phyloP scores from a whole-genome alignment of 176 grass and related monocot genomes.

The Oryza australiensis region DNA sequence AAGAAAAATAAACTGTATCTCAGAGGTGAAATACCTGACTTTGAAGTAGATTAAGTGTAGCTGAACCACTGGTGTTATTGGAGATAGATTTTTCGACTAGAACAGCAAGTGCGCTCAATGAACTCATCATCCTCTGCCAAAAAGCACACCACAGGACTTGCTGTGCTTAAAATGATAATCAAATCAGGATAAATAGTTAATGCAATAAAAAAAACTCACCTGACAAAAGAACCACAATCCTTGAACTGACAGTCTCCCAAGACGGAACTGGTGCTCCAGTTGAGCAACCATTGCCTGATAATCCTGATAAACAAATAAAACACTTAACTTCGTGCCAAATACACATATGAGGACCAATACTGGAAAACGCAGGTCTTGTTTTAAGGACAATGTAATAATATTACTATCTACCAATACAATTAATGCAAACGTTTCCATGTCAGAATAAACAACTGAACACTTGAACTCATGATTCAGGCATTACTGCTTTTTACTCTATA shows the following conservation, averaged over 20 bases:
- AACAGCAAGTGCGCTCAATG: constrained; percentile 81
- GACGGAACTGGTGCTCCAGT: constrained; percentile 86
- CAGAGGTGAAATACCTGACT: constrained; percentile 60
- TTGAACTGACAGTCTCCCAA: constrained; percentile 88
- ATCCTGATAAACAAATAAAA: constrained; percentile 62
- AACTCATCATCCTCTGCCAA: constrained; percentile 91
- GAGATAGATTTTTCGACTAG: constrained; percentile 78
- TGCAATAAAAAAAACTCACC: constrained; percentile 45
- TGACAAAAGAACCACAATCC: constrained; percentile 95
- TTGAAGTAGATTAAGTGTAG: constrained; percentile 93
- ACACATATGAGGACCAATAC: constrained; percentile 28
- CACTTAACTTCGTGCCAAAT: constrained; percentile 3
- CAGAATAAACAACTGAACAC: constrained; percentile 22
- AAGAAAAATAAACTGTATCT: not conserved
- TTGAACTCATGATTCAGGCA: not conserved
- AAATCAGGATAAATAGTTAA: constrained; percentile 12
- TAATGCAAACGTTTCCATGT: not conserved
- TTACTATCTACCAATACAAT: not conserved
- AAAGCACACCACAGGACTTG: constrained; percentile 29
- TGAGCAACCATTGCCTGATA: constrained; percentile 99
- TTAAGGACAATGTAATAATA: not conserved
- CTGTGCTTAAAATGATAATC: constrained; percentile 22
- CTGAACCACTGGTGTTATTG: constrained; percentile 69
- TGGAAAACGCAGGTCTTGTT: constrained; percentile 21
- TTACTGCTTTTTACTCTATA: not conserved